Conservation (phyloP, 345 rosid genomes). For the Eucalyptus sideroxylon region DNA sequence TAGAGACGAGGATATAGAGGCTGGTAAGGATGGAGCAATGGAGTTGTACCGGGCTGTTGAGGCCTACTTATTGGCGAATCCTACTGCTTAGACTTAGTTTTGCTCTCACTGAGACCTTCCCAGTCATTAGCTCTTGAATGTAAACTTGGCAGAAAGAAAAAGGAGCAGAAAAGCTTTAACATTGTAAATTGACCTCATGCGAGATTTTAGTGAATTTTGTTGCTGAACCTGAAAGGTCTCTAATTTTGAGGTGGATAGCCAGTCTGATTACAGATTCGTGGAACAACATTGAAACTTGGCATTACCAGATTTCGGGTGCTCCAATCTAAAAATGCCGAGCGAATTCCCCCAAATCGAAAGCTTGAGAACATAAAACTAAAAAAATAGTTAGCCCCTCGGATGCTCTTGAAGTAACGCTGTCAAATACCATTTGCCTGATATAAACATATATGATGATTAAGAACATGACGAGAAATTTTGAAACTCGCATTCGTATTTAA, state of each 20-base stretch:
- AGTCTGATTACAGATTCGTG: neutral
- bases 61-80: neutral
- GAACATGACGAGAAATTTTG: neutral
- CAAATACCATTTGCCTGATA: neutral
- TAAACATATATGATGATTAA: neutral
- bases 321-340: neutral
- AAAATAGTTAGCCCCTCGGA: neutral
- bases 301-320: neutral
- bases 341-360: neutral
- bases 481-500: neutral
- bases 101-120: neutral
- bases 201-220: neutral
- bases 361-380: neutral
- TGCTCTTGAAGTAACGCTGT: neutral
- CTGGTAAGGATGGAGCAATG: neutral
- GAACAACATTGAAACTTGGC: neutral
- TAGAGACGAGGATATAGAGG: slow-evolving; percentile 1
- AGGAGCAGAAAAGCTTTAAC: neutral
- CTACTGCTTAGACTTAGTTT: neutral
- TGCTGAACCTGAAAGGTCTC: neutral
- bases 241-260: neutral
- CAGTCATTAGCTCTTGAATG: neutral
- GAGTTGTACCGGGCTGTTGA: neutral
- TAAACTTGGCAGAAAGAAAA: neutral
- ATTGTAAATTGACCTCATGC: neutral